These are phyloP conservation scores for Orbilia javanica DNA, from an alignment of 2,329 filamentous ascomycete species.

Conservation along the genomic window DNA sequence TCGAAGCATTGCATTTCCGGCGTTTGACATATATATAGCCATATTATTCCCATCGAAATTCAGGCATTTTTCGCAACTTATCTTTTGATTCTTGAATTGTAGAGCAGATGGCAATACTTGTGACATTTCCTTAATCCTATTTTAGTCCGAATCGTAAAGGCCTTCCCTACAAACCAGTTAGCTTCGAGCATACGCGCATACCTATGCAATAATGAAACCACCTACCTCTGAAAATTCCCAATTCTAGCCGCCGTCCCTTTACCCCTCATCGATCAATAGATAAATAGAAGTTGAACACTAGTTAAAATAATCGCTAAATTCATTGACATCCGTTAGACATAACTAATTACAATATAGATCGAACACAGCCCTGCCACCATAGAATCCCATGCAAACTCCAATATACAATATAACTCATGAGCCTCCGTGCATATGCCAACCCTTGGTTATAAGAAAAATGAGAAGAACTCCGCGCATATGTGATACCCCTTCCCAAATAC, in stretches of 20 bases:
- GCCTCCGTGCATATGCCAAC: not conserved
- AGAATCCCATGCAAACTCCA: not conserved
- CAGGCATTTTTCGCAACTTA: not conserved
- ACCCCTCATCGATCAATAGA: too few species aligned
- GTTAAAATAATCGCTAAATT: not conserved
- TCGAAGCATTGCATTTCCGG: not conserved
- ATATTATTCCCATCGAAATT: not conserved
- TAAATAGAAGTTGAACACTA: too few species aligned
- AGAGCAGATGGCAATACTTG: too few species aligned
- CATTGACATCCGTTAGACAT: constrained; percentile 1
- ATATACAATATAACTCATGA: not conserved
- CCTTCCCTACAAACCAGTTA: too few species aligned
- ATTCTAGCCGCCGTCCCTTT: too few species aligned
- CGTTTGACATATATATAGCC: not conserved
- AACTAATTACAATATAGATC: not conserved
- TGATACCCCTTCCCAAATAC: not conserved
- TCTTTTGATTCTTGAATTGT: not conserved
- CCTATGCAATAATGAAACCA: too few species aligned
- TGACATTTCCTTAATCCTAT: too few species aligned
- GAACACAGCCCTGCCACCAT: not conserved
- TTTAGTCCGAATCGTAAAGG: too few species aligned
- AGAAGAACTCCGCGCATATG: constrained; percentile 7
- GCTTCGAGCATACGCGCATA: too few species aligned
- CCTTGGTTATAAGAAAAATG: not conserved
- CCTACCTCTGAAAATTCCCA: too few species aligned